Percentiles rank a stretch among this genome's conserved stretches.
These are phyloP conservation scores for Wakefieldia striispora DNA, from an alignment of 768 basidiomycete species.

Conservation along the genomic window DNA sequence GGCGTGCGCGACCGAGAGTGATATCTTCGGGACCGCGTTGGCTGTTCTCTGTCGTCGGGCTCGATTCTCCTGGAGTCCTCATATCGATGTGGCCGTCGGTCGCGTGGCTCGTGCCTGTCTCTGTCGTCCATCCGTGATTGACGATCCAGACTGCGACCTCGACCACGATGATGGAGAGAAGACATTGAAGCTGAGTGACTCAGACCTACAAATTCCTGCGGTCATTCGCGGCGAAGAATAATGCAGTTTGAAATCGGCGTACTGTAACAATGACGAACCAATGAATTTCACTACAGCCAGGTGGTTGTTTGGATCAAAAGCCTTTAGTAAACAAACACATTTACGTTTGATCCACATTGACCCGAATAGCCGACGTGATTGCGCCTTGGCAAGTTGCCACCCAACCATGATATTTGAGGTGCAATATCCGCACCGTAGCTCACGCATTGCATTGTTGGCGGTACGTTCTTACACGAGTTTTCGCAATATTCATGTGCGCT, in stretches of 20 bases:
- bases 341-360: slow-evolving; percentile 15
- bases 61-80: slow-evolving; percentile 13
- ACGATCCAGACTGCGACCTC: slow-evolving; percentile 22
- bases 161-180: slow-evolving; percentile 19
- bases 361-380: slow-evolving; percentile 20
- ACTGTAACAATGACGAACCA: neutral
- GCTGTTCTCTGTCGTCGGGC: slow-evolving; percentile 5
- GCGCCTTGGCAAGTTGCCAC: slow-evolving; percentile 1
- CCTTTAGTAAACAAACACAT: slow-evolving; percentile 26
- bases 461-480: slow-evolving; percentile 17
- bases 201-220: neutral
- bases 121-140: slow-evolving; percentile 10
- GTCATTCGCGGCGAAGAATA: neutral
- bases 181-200: slow-evolving; percentile 15
- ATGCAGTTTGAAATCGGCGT: neutral
- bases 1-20: slow-evolving; percentile 25
- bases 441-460: slow-evolving; percentile 9
- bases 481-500: slow-evolving; percentile 10
- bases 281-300: neutral
- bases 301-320: slow-evolving; percentile 30
- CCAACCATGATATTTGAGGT: slow-evolving; percentile 13
- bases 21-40: slow-evolving; percentile 1
- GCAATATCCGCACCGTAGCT: slow-evolving; percentile 29
- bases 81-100: slow-evolving; percentile 18
- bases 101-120: slow-evolving; percentile 17